These are phyloP conservation scores for Gliomastix tumulicola DNA, from an alignment of 2,329 filamentous ascomycete genomes.

Conservation along the genomic window DNA sequence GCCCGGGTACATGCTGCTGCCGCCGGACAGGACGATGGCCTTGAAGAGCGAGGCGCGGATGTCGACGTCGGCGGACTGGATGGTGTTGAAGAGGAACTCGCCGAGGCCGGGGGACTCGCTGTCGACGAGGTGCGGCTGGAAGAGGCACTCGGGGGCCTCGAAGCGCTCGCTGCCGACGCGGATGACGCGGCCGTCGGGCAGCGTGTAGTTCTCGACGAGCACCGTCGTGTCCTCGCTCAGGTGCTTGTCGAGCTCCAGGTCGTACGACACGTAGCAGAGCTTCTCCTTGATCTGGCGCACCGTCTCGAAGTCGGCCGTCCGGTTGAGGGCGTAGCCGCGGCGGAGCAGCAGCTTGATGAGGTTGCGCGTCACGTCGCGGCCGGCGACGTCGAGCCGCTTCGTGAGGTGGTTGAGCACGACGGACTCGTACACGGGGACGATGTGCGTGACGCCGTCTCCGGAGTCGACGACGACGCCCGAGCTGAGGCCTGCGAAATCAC, in stretches of 20 bases:
- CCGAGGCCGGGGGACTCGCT: conserved; percentile 95
- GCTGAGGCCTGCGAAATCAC: conserved; percentile 68
- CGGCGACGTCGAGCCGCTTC: conserved; percentile 86
- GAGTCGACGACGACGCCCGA: conserved; percentile 98
- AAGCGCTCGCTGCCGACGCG: conserved; percentile 95
- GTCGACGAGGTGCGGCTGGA: conserved; percentile 96
- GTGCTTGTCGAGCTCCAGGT: conserved; percentile 91
- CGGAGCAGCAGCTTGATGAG: conserved; percentile 90
- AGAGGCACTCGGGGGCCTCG: conserved; percentile 95
- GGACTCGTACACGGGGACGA: conserved; percentile 97
- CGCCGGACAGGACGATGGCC: conserved; percentile 92
- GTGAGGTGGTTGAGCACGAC: conserved; percentile 97
- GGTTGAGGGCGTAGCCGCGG: conserved; percentile 92
- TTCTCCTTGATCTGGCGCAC: conserved; percentile 99
- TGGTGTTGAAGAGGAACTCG: conserved; percentile 98
- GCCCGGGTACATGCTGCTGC: conserved; percentile 98
- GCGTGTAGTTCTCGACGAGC: conserved; percentile 92
- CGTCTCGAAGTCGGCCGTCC: conserved; percentile 97
- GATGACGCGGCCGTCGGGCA: conserved; percentile 94
- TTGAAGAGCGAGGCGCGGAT: conserved; percentile 92
- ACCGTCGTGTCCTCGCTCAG: conserved; percentile 97
- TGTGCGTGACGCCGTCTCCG: conserved; percentile 96
- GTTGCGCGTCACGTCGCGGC: conserved; percentile 96
- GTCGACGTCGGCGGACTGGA: conserved; percentile 92
- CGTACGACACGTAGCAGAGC: conserved; percentile 98